Evolutionary conservation across 495 filamentous ascomycete genomes (phyloP).

Genomic region (Xylaria bambusicola): DNA sequence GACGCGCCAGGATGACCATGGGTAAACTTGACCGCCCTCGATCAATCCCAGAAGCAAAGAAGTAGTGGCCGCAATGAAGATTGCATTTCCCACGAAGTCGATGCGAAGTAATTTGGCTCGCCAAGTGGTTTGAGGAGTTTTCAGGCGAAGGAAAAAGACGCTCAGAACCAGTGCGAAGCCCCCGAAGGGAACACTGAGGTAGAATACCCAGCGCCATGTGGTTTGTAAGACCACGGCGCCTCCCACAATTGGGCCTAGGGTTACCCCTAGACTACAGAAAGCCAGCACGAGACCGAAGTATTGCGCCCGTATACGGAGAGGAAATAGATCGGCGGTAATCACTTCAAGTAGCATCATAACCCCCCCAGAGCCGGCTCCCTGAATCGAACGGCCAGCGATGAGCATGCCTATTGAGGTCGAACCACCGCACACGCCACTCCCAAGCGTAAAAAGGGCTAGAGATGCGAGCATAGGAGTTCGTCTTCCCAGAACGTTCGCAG

Average conservation of each 20-base stretch:
- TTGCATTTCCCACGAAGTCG: neutral
- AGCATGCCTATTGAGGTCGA: too few relatives aligned
- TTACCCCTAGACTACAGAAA: too few relatives aligned
- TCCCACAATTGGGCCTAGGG: slow-evolving; percentile 62
- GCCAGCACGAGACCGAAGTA: too few relatives aligned
- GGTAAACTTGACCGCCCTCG: neutral
- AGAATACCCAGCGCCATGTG: slow-evolving; percentile 66
- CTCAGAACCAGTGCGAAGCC: slow-evolving; percentile 27
- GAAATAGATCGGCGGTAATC: too few relatives aligned
- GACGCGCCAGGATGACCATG: neutral
- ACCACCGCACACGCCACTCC: too few relatives aligned
- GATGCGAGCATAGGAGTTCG: too few relatives aligned
- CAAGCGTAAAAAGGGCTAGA: too few relatives aligned
- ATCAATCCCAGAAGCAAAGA: neutral
- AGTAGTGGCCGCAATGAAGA: neutral
- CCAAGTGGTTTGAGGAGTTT: neutral
- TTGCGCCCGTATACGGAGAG: too few relatives aligned
- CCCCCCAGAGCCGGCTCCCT: too few relatives aligned
- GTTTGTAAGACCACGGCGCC: slow-evolving; percentile 52
- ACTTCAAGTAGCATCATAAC: too few relatives aligned
- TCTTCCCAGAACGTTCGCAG: too few relatives aligned
- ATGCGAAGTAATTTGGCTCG: neutral
- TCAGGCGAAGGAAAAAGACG: neutral
- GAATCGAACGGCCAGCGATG: too few relatives aligned
- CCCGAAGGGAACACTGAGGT: slow-evolving; percentile 65